phyloP scores from a whole-genome alignment of 2,329 filamentous ascomycete species.

The Aspergillus transmontanensis region DNA sequence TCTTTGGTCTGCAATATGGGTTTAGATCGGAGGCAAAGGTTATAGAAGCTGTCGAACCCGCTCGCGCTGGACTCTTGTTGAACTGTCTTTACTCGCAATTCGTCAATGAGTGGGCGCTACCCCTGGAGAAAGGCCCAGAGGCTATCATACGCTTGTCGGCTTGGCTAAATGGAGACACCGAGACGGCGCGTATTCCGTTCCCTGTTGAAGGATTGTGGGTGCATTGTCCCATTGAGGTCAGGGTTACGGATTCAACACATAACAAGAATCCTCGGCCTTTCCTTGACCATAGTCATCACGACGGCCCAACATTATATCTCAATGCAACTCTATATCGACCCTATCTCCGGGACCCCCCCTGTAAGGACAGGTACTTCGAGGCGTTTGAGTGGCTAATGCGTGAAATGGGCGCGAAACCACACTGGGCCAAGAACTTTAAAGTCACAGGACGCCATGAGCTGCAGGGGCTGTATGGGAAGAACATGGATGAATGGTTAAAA shows the following conservation, averaged over 20 bases:
- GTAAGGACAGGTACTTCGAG: conserved; percentile 76
- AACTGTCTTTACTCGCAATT: conserved; percentile 98
- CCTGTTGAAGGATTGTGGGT: conserved; percentile 78
- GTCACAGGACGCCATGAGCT: conserved; percentile 61
- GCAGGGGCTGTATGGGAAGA: conserved; percentile 67
- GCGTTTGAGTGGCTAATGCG: conserved; percentile 91
- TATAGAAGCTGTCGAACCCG: conserved; percentile 76
- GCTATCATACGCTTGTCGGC: conserved; percentile 78
- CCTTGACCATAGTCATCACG: conserved; percentile 70
- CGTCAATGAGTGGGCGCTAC: conserved; percentile 97
- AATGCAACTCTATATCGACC: conserved; percentile 89
- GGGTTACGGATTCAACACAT: conserved; percentile 70
- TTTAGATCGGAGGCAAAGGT: conserved; percentile 68
- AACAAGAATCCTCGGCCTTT: conserved; percentile 58
- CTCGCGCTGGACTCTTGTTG: conserved; percentile 81
- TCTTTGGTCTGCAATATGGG: conserved; percentile 97
- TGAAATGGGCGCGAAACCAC: conserved; percentile 77
- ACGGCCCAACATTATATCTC: conserved; percentile 79
- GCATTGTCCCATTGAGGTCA: conserved; percentile 90
- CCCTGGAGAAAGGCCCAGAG: conserved; percentile 82
- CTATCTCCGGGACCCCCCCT: conserved; percentile 76
- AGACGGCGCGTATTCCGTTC: conserved; percentile 75
- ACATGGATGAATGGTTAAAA: conserved; percentile 66
- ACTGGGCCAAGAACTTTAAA: conserved; percentile 92
- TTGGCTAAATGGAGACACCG: conserved; percentile 78